Base-by-base conservation (phyloP, 495 filamentous ascomycete species). In the Thozetella sp. region DNA sequence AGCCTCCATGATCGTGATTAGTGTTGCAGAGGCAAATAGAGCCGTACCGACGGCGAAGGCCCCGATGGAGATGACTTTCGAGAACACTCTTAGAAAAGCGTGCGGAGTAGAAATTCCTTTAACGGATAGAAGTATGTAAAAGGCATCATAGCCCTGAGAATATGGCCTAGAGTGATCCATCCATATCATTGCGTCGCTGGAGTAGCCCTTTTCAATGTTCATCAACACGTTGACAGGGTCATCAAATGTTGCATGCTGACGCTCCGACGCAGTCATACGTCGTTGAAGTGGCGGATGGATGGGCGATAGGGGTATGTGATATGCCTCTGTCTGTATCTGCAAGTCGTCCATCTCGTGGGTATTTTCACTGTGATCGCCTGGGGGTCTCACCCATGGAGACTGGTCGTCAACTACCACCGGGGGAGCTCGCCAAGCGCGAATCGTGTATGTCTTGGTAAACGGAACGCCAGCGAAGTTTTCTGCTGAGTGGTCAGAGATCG, bases 11-110 rank as follows among this genome's bases (percentile, higher is more conserved):
- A 52, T 52, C 2, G 50, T 52, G 50, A 52, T 52, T 10, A 52
- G 15, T 13, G 50, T 52, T 12, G 50, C 50, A 2, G 50, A 52
- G 20, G 50, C 50, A 22, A 52, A 52, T 13, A 52, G 22, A 13
- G 50, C 50, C n/a, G 50, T 52, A 3, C 50, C 50, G 50, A 52
- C 22, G 22, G 50, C 50, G 22, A 52, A 52, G 50, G 25, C 50
- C 22, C 50, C 50, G 50, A 52, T 52, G 50, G 50, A 52, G 17
- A 52, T 25, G 4, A 52, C 22, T 22, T 52, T 52, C 2, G 50
- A 52, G 2, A 52, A 12, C 13, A 52, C 20, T 22, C 50, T 17
- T 17, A 52, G 20, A 22, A 15, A 17, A 4, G 50, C 50, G 22
- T 52, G 50, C 20, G 4, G 13, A 22, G 17, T 17, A 22, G 10